These are phyloP conservation scores for Lophiostoma macrostomum DNA, from an alignment of 495 filamentous ascomycete species.

Conservation along the genomic window DNA sequence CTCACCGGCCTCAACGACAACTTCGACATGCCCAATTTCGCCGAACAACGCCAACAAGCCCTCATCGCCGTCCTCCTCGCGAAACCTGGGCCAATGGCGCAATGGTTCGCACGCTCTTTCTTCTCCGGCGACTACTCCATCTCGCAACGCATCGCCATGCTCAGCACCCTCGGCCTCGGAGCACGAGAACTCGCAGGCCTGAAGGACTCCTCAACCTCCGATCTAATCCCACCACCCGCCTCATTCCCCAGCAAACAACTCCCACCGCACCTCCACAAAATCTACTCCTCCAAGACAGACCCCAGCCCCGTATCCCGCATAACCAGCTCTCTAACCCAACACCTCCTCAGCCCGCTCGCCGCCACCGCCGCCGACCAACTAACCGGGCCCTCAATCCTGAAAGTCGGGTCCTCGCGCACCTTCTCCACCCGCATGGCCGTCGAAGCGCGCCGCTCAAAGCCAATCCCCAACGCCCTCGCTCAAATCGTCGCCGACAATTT, in stretches of 20 bases:
- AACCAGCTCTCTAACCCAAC: conserved; percentile 58
- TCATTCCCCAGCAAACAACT: conserved; percentile 74
- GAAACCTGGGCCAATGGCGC: conserved; percentile 71
- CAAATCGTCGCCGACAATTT: conserved; percentile 70
- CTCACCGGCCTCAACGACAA: conserved; percentile 80
- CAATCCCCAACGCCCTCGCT: conserved; percentile 71
- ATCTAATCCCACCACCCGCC: conserved; percentile 41
- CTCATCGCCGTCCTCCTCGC: conserved; percentile 81
- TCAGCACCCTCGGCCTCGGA: conserved; percentile 75
- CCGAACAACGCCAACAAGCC: conserved; percentile 71
- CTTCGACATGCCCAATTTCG: conserved; percentile 70
- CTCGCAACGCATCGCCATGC: conserved; percentile 72
- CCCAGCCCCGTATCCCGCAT: conserved; percentile 59
- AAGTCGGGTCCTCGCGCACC: conserved; percentile 76
- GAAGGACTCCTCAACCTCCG: conserved; percentile 46
- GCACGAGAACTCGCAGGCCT: conserved; percentile 87
- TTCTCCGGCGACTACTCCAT: conserved; percentile 91
- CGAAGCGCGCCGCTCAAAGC: conserved; percentile 62
- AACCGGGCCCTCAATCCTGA: conserved; percentile 77
- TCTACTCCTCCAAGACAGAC: conserved; percentile 43
- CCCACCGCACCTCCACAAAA: conserved; percentile 55
- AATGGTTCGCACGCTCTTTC: conserved; percentile 78
- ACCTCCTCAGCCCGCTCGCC: conserved; percentile 77
- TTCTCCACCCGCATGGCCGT: conserved; percentile 71
- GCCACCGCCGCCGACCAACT: conserved; percentile 64